Base-by-base conservation (phyloP, 306 rosid species). In the Leucaena leucocephala region DNA sequence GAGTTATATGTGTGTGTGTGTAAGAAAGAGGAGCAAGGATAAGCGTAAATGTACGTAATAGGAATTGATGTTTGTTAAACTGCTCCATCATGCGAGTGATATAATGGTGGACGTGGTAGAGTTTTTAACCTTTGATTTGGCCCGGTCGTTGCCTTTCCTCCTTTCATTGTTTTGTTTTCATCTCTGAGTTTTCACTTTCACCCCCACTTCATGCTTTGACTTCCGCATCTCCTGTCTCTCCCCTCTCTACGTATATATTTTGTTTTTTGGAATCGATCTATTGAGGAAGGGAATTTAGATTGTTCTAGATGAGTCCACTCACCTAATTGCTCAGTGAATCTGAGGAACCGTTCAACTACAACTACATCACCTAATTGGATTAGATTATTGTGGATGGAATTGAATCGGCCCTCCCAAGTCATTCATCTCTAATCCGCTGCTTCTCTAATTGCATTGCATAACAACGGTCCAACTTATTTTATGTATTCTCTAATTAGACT, bases 41-140 rank as follows among this genome's bases (percentile, higher is more conserved):
- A 43, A 0, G 79, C 43, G 13, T 7, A 7, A 55, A 35, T 76
- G 81, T 35, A 77, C 74, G 33, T 74, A 19, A 49, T 3, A 16
- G 49, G 65, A 71, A 58, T 59, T 52, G 74, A 67, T 76, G 89
- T 90, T 91, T 65, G 97, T 91, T 93, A 85, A 94, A 85, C 89
- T 63, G 89, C 87, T 85, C 90, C 93, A 88, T 90, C 85, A 66
- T 61, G 72, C 76, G 85, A 77, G 45, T 54, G 69, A 76, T 44
- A 42, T 50, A 40, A 75, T 58, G 69, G 82, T 78, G 84, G 83
- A 81, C 81, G 78, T 52, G 84, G 75, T 76, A 59, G 86, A 0
- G 22, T 68, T 12, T 11, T 21, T 21, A 55, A 40, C 39, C 55
- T 84, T 82, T 84, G 76, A 35, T 83, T 82, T 82, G 74, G 76